Percentiles rank a stretch among this genome's conserved stretches.
Evolutionary conservation across 768 basidiomycete species (phyloP).

Genomic region (Kwoniella sp.): DNA sequence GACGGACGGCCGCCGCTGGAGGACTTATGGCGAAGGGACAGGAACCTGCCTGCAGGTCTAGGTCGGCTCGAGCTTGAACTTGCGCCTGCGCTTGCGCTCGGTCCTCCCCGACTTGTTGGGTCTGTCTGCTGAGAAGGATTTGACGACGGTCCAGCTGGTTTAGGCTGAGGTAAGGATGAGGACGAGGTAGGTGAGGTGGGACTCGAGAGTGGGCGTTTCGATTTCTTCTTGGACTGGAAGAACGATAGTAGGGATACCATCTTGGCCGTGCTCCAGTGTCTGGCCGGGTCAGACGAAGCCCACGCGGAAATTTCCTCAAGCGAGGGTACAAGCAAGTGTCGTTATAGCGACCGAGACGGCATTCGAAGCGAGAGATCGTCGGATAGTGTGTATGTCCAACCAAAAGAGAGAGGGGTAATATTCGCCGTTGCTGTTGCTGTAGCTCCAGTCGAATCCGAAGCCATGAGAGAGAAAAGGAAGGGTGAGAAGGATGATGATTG

Average conservation of each 20-base stretch:
- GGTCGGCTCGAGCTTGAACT: slow-evolving; percentile 2
- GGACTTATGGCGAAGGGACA: slow-evolving; percentile 5
- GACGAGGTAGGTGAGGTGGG: background rate
- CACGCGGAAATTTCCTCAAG: too few relatives aligned
- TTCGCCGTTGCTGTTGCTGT: too few relatives aligned
- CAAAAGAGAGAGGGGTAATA: too few relatives aligned
- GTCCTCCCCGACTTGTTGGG: background rate
- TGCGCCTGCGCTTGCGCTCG: slow-evolving; percentile 2
- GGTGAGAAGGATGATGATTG: too few relatives aligned
- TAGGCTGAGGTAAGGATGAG: background rate
- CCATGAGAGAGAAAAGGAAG: too few relatives aligned
- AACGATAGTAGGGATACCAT: slow-evolving; percentile 37
- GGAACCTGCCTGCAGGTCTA: slow-evolving; percentile 11
- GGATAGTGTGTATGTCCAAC: too few relatives aligned
- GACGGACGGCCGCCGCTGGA: background rate
- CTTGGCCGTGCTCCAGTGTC: too few relatives aligned
- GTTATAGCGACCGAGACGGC: too few relatives aligned
- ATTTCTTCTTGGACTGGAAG: slow-evolving; percentile 33
- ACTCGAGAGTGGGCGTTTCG: slow-evolving; percentile 10
- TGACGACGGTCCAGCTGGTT: background rate
- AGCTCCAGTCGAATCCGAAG: too few relatives aligned
- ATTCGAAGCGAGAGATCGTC: too few relatives aligned
- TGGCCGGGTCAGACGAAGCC: too few relatives aligned
- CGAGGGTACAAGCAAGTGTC: too few relatives aligned
- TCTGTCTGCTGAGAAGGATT: slow-evolving; percentile 7